phyloP scores from a whole-genome alignment of 2,329 filamentous ascomycete genomes.

The Ophiocordyceps polyrhachis-furcata region DNA sequence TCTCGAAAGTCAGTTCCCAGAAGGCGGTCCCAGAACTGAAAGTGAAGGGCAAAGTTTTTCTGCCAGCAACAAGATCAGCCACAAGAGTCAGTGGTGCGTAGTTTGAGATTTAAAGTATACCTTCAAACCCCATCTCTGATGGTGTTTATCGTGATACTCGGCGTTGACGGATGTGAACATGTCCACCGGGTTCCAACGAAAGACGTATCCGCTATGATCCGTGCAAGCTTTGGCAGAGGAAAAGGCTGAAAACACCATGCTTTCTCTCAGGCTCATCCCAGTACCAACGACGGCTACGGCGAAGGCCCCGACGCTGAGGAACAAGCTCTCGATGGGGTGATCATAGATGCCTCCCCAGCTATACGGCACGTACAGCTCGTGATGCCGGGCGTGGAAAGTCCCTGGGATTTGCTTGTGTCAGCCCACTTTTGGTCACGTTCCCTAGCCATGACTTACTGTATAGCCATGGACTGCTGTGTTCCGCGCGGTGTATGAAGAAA shows the following conservation, averaged over 20 bases:
- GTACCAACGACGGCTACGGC: neutral
- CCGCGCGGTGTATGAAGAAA: constrained; percentile 1
- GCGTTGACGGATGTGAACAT: neutral
- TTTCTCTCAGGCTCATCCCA: neutral
- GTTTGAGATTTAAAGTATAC: neutral
- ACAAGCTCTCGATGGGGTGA: constrained; percentile 1
- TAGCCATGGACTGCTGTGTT: neutral
- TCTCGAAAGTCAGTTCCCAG: neutral
- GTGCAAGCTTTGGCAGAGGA: constrained; percentile 1
- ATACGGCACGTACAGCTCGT: constrained; percentile 1
- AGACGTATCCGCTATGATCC: neutral
- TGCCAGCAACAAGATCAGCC: neutral
- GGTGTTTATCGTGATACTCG: constrained; percentile 1
- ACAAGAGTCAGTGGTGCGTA: neutral
- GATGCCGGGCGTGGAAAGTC: constrained; percentile 1
- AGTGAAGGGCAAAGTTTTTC: constrained; percentile 1
- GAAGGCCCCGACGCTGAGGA: constrained; percentile 1
- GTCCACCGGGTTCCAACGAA: constrained; percentile 1
- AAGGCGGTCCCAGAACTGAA: constrained; percentile 1
- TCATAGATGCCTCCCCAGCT: constrained; percentile 1
- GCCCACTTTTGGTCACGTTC: too few species aligned
- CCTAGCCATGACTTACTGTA: neutral
- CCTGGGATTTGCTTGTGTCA: neutral
- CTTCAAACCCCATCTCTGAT: neutral
- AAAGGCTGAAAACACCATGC: constrained; percentile 1